Percentiles rank a stretch among this genome's conserved stretches.
phyloP scores from a whole-genome alignment of 768 basidiomycete genomes.

The Hebeloma cylindrosporum region DNA sequence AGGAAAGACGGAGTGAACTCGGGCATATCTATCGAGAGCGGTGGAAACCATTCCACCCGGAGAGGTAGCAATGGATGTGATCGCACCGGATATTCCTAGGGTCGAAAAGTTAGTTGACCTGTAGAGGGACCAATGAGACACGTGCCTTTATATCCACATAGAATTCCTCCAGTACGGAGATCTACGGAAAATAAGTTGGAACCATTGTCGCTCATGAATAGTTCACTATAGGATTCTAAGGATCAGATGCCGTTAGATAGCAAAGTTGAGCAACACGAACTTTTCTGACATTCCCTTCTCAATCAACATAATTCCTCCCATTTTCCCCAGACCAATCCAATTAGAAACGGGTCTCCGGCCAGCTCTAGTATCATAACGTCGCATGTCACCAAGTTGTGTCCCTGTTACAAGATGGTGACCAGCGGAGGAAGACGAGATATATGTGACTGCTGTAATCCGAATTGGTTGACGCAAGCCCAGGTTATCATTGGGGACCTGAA shows the following conservation, averaged over 20 bases:
- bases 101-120: not conserved
- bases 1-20: conserved; percentile 63
- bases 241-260: not conserved
- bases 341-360: conserved; percentile 66
- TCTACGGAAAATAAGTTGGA: conserved; percentile 67
- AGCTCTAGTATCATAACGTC: conserved; percentile 75
- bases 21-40: conserved; percentile 66
- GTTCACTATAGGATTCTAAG: conserved; percentile 47
- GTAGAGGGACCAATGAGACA: not conserved
- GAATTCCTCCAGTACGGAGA: conserved; percentile 60
- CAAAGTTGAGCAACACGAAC: conserved; percentile 39
- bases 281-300: conserved; percentile 62
- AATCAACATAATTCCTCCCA: conserved; percentile 59
- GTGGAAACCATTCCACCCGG: conserved; percentile 57
- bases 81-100: conserved; percentile 68
- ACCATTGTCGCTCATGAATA: conserved; percentile 67
- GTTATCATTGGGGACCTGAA: conserved; percentile 68
- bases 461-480: conserved; percentile 78
- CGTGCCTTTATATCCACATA: conserved; percentile 69
- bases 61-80: conserved; percentile 61
- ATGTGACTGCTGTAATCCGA: conserved; percentile 68
- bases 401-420: conserved; percentile 64
- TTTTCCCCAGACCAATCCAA: conserved; percentile 60
- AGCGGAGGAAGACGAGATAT: conserved; percentile 42
- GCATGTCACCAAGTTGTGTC: conserved; percentile 70